Evolutionary conservation across 805 yeast species (phyloP), one percentile per base, ranked within the genome.

Genomic region (Debaryomyces tyrocola): DNA sequence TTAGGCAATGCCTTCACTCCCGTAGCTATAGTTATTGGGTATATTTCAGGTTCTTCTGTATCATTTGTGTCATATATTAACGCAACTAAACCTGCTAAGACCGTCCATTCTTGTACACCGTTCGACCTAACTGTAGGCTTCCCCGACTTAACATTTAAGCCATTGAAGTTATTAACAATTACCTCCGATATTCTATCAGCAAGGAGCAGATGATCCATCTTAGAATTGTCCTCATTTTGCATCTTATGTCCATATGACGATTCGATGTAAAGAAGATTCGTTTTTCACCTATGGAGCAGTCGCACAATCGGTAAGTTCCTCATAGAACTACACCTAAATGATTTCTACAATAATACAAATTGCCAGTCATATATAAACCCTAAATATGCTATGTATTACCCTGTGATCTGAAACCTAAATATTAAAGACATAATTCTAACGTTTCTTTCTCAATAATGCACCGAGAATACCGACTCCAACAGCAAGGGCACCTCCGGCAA

Each of bases 401-500:
- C 27, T 9, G 18, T 24, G 10, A 4, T 24, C 27, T 3, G 27
- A 24, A 24, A 24, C 5, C 7, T 24, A 24, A 24, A 36, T 9
- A 24, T 3, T 17, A 17, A 17, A 17, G 18, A 17, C 7, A 24
- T 24, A 9, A 10, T 37, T 33, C 45, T 49, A 59, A 20, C 62
- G 49, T 53, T 64, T 64, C 43, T 56, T 62, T 44, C 73, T 71
- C 49, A 77, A 52, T 7, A 77, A 47, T 1, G 77, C 69, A 0
- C 82, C 75, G 14, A 73, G 45, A 2, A 75, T 68, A 0, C 91
- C 91, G 0, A 91, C 87, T 4, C 92, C 94, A 2, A 88, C 77
- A 0, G 97, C 97, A 40, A 92, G 74, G 3, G 83, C 82, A 15
- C 97, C 96, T 20, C 96, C 87, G 0, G 90, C 84, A 21, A 94